These are phyloP conservation scores for Neurospora africana DNA, from an alignment of 495 filamentous ascomycete species.

Conservation along the genomic window DNA sequence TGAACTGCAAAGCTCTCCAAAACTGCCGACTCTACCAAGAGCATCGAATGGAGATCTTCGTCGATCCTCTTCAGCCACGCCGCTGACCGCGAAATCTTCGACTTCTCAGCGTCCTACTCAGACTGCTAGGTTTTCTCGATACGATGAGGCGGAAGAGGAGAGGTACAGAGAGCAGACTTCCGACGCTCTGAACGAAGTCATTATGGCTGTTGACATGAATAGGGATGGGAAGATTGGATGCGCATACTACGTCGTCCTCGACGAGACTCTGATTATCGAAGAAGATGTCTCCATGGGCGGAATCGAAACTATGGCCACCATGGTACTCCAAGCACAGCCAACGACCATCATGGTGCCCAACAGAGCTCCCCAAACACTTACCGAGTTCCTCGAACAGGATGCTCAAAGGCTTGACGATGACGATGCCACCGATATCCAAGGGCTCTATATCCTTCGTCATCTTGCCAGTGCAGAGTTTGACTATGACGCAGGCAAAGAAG, in stretches of 20 bases:
- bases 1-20: background rate
- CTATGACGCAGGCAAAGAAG: conserved; percentile 58
- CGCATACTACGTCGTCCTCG: conserved; percentile 68
- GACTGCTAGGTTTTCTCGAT: background rate
- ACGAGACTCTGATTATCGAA: conserved; percentile 68
- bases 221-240: conserved; percentile 70
- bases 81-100: background rate
- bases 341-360: conserved; percentile 69
- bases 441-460: conserved; percentile 61
- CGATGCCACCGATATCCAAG: conserved; percentile 12
- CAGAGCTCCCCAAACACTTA: conserved; percentile 52
- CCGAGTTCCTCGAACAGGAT: conserved; percentile 33
- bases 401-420: conserved; percentile 30
- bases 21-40: background rate
- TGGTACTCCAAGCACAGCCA: conserved; percentile 68
- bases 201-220: conserved; percentile 75
- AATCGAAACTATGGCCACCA: conserved; percentile 59
- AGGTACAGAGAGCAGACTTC: conserved; percentile 19
- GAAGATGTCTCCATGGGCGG: conserved; percentile 68
- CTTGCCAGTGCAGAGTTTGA: conserved; percentile 70
- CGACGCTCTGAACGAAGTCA: conserved; percentile 61
- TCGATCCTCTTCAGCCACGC: background rate
- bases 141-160: background rate
- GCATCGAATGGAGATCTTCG: background rate
- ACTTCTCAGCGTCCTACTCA: background rate